Evolutionary conservation across 2,329 filamentous ascomycete species (phyloP).

Genomic region (Calonectria hawksworthii): DNA sequence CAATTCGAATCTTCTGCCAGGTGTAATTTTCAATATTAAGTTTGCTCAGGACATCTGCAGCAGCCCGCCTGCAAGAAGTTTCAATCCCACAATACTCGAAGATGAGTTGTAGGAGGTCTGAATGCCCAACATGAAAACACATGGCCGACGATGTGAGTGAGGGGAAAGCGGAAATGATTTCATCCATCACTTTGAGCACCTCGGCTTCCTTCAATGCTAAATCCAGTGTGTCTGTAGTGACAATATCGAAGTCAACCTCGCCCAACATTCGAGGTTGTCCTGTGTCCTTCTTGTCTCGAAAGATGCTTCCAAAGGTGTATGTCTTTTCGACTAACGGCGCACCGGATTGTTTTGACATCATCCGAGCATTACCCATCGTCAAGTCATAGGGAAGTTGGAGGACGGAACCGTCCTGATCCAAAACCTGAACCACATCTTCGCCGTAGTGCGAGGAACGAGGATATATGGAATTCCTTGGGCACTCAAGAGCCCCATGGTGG

Average conservation of each 20-base stretch:
- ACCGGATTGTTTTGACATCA: constrained; percentile 79
- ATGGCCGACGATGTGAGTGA: constrained; percentile 79
- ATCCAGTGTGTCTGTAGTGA: constrained; percentile 86
- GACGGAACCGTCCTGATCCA: constrained; percentile 88
- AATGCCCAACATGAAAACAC: constrained; percentile 93
- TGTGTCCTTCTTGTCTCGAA: constrained; percentile 82
- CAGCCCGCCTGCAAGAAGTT: constrained; percentile 73
- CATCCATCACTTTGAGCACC: constrained; percentile 93
- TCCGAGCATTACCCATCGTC: constrained; percentile 88
- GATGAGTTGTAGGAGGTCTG: constrained; percentile 86
- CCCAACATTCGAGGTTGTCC: constrained; percentile 86
- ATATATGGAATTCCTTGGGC: constrained; percentile 80
- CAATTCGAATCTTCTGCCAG: constrained; percentile 86
- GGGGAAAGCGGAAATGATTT: constrained; percentile 86
- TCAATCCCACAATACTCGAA: constrained; percentile 91
- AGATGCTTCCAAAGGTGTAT: constrained; percentile 90
- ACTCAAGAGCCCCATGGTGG: constrained; percentile 89
- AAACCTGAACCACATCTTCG: constrained; percentile 80
- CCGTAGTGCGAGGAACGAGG: constrained; percentile 85
- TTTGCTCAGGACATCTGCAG: constrained; percentile 88
- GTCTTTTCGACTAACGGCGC: constrained; percentile 78
- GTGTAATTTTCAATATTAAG: constrained; percentile 85
- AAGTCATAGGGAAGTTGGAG: constrained; percentile 96
- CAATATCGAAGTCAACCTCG: constrained; percentile 96
- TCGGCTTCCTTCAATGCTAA: constrained; percentile 93